phyloP scores from a whole-genome alignment of 129 eudicot species.

The Gnaphalium uliginosum region DNA sequence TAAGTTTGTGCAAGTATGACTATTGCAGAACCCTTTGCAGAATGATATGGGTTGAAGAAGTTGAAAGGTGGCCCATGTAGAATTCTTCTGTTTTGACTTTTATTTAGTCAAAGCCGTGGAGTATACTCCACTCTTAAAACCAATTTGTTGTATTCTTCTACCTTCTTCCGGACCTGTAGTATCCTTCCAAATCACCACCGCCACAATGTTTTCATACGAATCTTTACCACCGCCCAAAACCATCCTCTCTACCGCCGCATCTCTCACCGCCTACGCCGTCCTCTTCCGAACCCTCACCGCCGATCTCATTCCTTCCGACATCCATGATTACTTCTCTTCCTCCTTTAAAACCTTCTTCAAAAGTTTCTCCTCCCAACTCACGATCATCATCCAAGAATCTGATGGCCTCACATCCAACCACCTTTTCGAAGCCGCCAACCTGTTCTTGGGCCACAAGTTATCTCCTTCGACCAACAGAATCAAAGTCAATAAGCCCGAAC shows the following conservation, averaged over 20 bases:
- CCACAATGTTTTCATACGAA: slow-evolving; percentile 26
- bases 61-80: no score
- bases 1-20: no score
- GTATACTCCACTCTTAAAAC: background rate
- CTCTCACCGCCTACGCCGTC: slow-evolving; percentile 49
- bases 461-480: slow-evolving; percentile 44
- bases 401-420: slow-evolving; percentile 65
- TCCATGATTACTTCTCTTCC: slow-evolving; percentile 32
- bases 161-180: background rate
- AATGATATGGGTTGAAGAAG: no score
- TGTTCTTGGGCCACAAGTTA: slow-evolving; percentile 41
- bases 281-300: slow-evolving; percentile 43
- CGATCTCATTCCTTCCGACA: slow-evolving; percentile 46
- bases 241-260: slow-evolving; percentile 44
- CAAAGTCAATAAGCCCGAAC: slow-evolving; percentile 41
- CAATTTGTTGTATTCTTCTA: background rate
- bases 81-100: background rate
- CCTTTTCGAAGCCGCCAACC: slow-evolving; percentile 48
- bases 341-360: slow-evolving; percentile 29
- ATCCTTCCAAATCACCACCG: background rate
- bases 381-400: slow-evolving; percentile 54
- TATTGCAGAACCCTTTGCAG: no score
- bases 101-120: background rate
- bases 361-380: slow-evolving; percentile 50
- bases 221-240: slow-evolving; percentile 43